Base-by-base conservation (phyloP, 1,284 basidiomycete species). In the Tilletia setariae region DNA sequence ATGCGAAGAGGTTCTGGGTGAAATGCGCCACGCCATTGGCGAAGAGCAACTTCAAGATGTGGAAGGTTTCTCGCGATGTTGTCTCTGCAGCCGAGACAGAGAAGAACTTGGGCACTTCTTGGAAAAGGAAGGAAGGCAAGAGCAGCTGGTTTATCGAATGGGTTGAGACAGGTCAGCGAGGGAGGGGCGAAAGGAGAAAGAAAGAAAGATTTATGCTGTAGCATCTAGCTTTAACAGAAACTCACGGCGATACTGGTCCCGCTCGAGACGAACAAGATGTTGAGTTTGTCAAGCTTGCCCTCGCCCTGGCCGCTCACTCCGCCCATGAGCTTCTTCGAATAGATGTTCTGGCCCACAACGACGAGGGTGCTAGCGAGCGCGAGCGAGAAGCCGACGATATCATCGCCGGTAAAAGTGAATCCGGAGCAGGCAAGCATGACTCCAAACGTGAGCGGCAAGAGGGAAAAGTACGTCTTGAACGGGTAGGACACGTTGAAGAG, bases 261-360 rank as follows among this genome's bases (percentile, higher is more conserved):
- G n/a, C 92, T 93, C 8, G 93, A 95, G 84, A 96, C 98, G 80
- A 96, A 90, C 28, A 99, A 86, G 32, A 99, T 87, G 84, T 98
- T 98, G 80, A 98, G 87, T 86, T 98, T 98, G 87, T 99, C 95
- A 65, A 98, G 87, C 81, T 93, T 93, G 82, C 67, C 69, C 4
- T 53, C 67, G 23, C 59, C 72, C 11, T 63, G 67, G 25, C 62
- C 44, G 3, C 56, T 67, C 30, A 80, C 78, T 63, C 80, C 77
- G 6, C 94, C 94, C 86, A 99, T 90, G 70, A 98, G 90, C 86
- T 97, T 98, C 85, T 99, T 99, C 87, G 95, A 96, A 84, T 95
- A 97, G 78, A 99, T 98, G 85, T 98, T 98, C 74, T 94, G 94
- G 70, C 91, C 92, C 64, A 99, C 96, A 82, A 98, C 98, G 74